A percentile compares a stretch with the other conserved stretches of the same genome.
Evolutionary conservation across 2,329 filamentous ascomycete genomes (phyloP).

Genomic region (Aspergillus pseudoviridinutans): DNA sequence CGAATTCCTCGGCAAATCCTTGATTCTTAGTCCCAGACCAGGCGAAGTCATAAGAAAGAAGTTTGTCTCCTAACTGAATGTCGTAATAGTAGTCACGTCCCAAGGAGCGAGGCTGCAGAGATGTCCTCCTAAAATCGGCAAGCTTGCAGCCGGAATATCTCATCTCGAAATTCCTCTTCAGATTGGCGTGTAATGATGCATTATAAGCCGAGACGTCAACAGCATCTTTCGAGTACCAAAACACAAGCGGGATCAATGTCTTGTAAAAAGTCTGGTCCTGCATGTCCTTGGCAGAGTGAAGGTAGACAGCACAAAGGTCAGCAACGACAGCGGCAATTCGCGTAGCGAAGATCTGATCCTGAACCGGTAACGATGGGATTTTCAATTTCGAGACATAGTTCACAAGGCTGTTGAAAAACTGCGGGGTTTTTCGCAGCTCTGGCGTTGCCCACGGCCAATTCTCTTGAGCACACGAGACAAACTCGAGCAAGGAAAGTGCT

Average conservation of each 20-base stretch:
- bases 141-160: conserved; percentile 71
- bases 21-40: conserved; percentile 67
- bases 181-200: conserved; percentile 76
- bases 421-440: conserved; percentile 67
- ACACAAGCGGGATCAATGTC: conserved; percentile 67
- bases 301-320: conserved; percentile 84
- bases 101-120: conserved; percentile 60
- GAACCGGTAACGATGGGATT: conserved; percentile 46
- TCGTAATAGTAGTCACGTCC: conserved; percentile 84
- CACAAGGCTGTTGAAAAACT: conserved; percentile 69
- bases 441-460: conserved; percentile 95
- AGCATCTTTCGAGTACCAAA: conserved; percentile 75
- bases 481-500: conserved; percentile 74
- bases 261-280: conserved; percentile 66
- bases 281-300: conserved; percentile 78
- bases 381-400: conserved; percentile 63
- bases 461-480: conserved; percentile 83
- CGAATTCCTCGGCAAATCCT: conserved; percentile 79
- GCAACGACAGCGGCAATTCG: conserved; percentile 76
- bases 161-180: conserved; percentile 76
- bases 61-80: conserved; percentile 66
- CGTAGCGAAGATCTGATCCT: conserved; percentile 55
- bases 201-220: conserved; percentile 81
- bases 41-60: conserved; percentile 71
- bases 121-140: conserved; percentile 75